phyloP scores from a whole-genome alignment of 169 alveolate genomes.

The Plasmodium ovale region DNA sequence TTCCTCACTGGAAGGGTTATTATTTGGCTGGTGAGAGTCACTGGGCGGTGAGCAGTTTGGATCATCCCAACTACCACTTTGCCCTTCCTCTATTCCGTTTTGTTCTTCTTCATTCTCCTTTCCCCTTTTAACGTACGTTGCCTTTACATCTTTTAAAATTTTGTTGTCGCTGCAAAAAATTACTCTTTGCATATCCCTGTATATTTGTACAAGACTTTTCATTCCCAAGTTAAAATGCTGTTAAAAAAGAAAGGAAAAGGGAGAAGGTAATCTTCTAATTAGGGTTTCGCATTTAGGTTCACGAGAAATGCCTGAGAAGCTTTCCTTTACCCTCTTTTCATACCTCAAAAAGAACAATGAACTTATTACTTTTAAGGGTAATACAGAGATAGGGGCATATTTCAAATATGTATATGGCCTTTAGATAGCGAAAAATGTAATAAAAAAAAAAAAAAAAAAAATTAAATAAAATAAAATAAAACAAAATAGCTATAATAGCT shows the following conservation, averaged over 20 bases:
- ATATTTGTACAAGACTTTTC: conserved; percentile 33
- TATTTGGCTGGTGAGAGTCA: conserved; percentile 3
- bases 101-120: conserved; percentile 14
- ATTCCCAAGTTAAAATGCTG: conserved; percentile 49
- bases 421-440: conserved; percentile 12
- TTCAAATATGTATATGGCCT: conserved; percentile 71
- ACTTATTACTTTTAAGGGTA: conserved; percentile 20
- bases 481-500: background rate
- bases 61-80: background rate
- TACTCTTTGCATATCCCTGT: conserved; percentile 40
- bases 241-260: conserved; percentile 12
- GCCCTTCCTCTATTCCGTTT: background rate
- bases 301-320: background rate
- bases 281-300: too few relatives aligned
- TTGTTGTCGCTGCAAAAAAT: conserved; percentile 8
- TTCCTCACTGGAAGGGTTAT: conserved; percentile 24
- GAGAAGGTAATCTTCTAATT: too few relatives aligned
- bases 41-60: background rate
- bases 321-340: background rate
- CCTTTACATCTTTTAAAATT: conserved; percentile 18
- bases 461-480: background rate
- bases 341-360: conserved; percentile 57
- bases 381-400: conserved; percentile 58
- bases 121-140: conserved; percentile 1
- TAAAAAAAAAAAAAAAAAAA: conserved; percentile 4